A percentile compares a stretch with the other conserved stretches of the same genome.
phyloP scores from a whole-genome alignment of 306 rosid genomes.

The Dryas octopetala region DNA sequence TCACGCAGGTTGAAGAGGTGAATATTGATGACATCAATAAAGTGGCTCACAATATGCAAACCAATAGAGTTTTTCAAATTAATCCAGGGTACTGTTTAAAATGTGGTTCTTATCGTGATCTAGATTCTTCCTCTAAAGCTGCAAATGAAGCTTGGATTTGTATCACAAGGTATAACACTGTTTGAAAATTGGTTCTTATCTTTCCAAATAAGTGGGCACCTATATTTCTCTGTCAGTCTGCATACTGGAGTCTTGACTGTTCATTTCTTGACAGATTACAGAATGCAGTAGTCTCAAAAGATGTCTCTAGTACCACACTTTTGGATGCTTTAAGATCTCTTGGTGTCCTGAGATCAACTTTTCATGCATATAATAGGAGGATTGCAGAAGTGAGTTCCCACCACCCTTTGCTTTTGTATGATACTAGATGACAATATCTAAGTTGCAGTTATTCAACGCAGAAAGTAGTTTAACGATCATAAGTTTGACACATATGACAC shows the following conservation, averaged over 20 bases:
- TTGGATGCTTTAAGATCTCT: slow-evolving; percentile 60
- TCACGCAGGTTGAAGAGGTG: slow-evolving; percentile 37
- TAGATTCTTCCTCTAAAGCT: slow-evolving; percentile 46
- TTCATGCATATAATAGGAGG: slow-evolving; percentile 67
- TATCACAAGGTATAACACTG: slow-evolving; percentile 48
- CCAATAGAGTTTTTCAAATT: slow-evolving; percentile 27
- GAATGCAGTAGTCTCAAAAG: slow-evolving; percentile 52
- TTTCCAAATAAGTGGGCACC: background rate
- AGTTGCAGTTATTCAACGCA: background rate
- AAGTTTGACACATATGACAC: background rate
- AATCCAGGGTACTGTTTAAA: slow-evolving; percentile 64
- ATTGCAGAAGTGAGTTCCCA: slow-evolving; percentile 72
- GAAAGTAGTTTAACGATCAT: background rate
- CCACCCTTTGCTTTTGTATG: background rate
- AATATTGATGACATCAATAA: slow-evolving; percentile 39
- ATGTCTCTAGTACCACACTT: slow-evolving; percentile 40
- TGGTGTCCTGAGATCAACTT: slow-evolving; percentile 52
- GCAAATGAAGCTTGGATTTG: slow-evolving; percentile 49
- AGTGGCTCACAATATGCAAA: slow-evolving; percentile 32
- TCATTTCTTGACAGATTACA: slow-evolving; percentile 52
- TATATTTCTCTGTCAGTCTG: background rate
- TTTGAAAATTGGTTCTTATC: background rate
- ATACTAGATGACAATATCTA: background rate
- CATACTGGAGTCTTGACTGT: slow-evolving; percentile 9
- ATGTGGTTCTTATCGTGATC: slow-evolving; percentile 68